Base-by-base conservation (phyloP, 1,284 basidiomycete genomes). In the Wolfiporia cocos region DNA sequence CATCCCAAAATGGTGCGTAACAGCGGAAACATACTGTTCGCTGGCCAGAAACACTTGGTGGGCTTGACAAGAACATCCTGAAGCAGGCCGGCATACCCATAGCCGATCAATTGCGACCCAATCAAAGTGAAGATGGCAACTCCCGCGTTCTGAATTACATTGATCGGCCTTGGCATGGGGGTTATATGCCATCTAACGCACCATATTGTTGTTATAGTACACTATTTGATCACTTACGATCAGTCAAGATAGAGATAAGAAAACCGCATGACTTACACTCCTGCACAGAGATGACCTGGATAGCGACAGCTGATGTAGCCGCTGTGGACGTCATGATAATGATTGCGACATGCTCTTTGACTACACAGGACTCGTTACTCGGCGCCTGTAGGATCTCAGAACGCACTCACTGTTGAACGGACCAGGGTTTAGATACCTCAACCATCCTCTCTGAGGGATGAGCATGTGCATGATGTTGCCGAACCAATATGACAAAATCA, bases 371-470 rank as follows among this genome's bases (percentile, higher is more conserved):
- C 19, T 20, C 21, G 15, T n/a, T 21, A 12, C 24, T 22, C 17
- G 12, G 19, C 19, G 2, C 19, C 20, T 5, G 34, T 11, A 18
- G 38, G 11, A 39, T 18, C n/a, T n/a, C 12, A 3, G 30, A 42
- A 5, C 5, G 14, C 2, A 49, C 60, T 41, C 31, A 62, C 60
- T 69, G 54, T 66, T 67, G 57, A 71, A 72, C 3, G 68, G 67
- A 2, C 69, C 70, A 2, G 69, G 68, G 44, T 70, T 70, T 43
- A 73, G 52, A 42, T 53, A 67, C 11, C 57, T 48, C 54, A 66
- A 67, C 36, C 57, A 39, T 10, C 66, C 67, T n/a, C 44, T 47
- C 4, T 51, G 52, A 1, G 66, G 66, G 6, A 68, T 50, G 19
- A 53, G 42, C 20, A 52, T 53, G 31, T 58, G 56, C 63, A 66